Percentiles rank a stretch among this genome's conserved stretches.
These are phyloP conservation scores for Meyerozyma sp. DNA, from an alignment of 1,139 yeast genomes.

Conservation along the genomic window DNA sequence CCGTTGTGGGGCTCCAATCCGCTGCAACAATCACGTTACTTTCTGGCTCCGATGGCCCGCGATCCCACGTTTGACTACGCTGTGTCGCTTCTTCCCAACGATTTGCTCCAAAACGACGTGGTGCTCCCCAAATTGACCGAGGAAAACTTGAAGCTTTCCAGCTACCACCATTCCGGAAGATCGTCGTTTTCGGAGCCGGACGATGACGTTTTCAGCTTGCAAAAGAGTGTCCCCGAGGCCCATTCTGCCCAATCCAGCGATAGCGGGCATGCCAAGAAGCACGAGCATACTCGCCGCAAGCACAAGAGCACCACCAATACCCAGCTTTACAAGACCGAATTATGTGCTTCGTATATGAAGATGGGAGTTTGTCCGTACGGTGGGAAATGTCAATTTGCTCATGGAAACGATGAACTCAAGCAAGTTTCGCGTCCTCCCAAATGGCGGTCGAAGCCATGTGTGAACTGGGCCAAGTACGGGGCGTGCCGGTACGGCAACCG, in stretches of 20 bases:
- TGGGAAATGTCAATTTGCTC: conserved; percentile 90
- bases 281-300: not conserved
- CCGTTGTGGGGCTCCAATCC: not conserved
- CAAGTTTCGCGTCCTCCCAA: conserved; percentile 70
- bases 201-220: conserved; percentile 1
- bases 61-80: conserved; percentile 1
- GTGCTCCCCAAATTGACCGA: conserved; percentile 15
- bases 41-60: not conserved
- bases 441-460: conserved; percentile 90
- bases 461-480: conserved; percentile 81
- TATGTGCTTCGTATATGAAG: conserved; percentile 74
- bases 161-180: not conserved
- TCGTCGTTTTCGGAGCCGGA: conserved; percentile 1
- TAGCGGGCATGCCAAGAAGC: not conserved
- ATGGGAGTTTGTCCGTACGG: conserved; percentile 83
- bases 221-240: conserved; percentile 2
- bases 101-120: not conserved
- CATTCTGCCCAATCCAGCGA: conserved; percentile 3
- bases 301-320: conserved; percentile 36
- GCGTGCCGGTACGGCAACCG: conserved; percentile 85
- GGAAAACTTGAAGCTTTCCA: conserved; percentile 13
- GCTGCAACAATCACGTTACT: not conserved
- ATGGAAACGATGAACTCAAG: conserved; percentile 76
- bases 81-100: conserved; percentile 1
- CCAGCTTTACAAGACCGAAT: conserved; percentile 81